Evolutionary conservation across 768 basidiomycete genomes (phyloP).

Genomic region (Lyophyllum shimeji): DNA sequence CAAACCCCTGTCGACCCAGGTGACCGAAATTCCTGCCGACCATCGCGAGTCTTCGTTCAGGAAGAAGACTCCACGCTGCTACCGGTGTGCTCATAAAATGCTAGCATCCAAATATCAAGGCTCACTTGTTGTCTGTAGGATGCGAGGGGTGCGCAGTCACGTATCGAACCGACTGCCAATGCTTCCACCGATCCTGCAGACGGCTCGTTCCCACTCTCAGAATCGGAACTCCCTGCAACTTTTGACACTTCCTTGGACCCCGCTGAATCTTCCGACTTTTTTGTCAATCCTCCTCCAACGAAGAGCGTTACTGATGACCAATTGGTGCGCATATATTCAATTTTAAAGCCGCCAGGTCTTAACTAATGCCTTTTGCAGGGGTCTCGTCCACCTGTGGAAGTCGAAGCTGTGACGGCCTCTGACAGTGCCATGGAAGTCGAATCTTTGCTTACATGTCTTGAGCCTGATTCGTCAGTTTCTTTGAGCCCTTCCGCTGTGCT

Average conservation of each 20-base stretch:
- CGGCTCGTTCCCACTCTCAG: slow-evolving; percentile 25
- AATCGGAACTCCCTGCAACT: slow-evolving; percentile 23
- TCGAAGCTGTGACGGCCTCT: neutral
- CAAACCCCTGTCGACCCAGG: neutral
- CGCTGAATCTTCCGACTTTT: slow-evolving; percentile 3
- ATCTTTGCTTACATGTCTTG: neutral
- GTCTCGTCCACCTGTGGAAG: neutral
- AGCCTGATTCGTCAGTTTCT: neutral
- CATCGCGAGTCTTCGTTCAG: neutral
- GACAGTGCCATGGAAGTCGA: neutral
- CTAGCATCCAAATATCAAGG: neutral
- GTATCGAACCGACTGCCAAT: neutral
- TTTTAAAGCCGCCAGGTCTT: neutral
- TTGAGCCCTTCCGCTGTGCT: neutral
- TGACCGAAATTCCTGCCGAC: neutral
- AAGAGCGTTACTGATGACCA: neutral
- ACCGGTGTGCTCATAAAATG: neutral
- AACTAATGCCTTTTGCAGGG: neutral
- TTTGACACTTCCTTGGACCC: slow-evolving; percentile 23
- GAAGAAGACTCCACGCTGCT: neutral
- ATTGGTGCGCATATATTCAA: slow-evolving; percentile 12
- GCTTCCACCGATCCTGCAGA: slow-evolving; percentile 14
- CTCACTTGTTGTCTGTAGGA: slow-evolving; percentile 4
- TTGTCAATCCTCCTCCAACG: neutral
- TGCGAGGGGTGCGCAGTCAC: neutral